Evolutionary conservation across 495 filamentous ascomycete genomes (phyloP), one percentile per base, ranked within the genome.

Genomic region (Lindgomyces ingoldianus): DNA sequence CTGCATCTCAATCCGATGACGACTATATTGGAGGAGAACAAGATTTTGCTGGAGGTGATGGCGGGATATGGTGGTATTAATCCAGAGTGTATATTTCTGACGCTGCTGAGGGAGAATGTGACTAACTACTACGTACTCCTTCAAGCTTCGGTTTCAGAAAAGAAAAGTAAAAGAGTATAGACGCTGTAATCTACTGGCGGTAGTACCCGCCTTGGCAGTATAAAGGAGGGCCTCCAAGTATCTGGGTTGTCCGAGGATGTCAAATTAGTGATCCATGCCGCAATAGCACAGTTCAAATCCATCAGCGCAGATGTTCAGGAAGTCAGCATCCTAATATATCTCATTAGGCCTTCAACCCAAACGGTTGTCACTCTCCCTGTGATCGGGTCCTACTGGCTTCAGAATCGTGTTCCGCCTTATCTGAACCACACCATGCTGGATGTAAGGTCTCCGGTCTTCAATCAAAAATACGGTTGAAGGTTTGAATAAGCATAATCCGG

Each of bases 61-160:
- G 56, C 63, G 16, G 63, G 63, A 24, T 66, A 56, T 18, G 63
- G 61, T 56, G 63, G 63, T 16, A 60, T 66, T 18, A 57, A 66
- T 56, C 48, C 63, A 18, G 29, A 57, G 21, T 51, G 44, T 18
- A 66, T 57, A n/a, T 57, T 57, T 16, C 57, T 56, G 41, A 60
- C 63, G 22, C 63, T 57, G 1, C 21, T 66, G 18, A 26, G 33
- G 26, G n/a, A 49, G 57, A 39, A 60, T n/a, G 63, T 66, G 2
- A 24, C 29, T 1, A 57, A 66, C 36, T 66, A 61, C 41, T 0
- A 41, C 30, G 55, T 1, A 12, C 36, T 61, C 4, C 19, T 66
- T 0, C 26, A 14, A 1, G 21, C 11, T 2, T 66, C 41, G 49
- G 49, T 6, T 18, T 4, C 21, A 10, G 46, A 62, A 22, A 68